Percentiles rank a stretch among this genome's conserved stretches.
These are phyloP conservation scores for Penicillium robsamsonii DNA, from an alignment of 495 filamentous ascomycete genomes.

Conservation along the genomic window DNA sequence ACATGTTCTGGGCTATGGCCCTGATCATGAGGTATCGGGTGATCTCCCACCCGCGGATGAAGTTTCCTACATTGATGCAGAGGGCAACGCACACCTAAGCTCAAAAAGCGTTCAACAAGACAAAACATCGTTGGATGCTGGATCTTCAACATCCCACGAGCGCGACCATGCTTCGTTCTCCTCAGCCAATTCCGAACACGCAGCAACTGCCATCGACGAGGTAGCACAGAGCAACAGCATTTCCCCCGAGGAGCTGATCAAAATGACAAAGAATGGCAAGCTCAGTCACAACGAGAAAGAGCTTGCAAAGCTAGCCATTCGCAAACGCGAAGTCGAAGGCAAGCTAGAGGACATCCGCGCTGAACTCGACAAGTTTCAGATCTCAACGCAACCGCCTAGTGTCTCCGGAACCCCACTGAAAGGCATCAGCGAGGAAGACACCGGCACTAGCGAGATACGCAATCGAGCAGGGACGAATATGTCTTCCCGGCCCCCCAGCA, in stretches of 20 bases:
- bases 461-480: constrained; percentile 49
- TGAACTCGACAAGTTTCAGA: constrained; percentile 41
- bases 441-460: constrained; percentile 35
- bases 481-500: constrained; percentile 61
- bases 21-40: constrained; percentile 25
- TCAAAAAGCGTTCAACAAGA: constrained; percentile 21
- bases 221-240: constrained; percentile 22
- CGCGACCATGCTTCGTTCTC: constrained; percentile 21
- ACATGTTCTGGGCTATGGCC: constrained; percentile 51
- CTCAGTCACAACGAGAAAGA: constrained; percentile 65
- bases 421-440: constrained; percentile 37
- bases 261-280: constrained; percentile 35
- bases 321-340: constrained; percentile 65
- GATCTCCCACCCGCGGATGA: constrained; percentile 23
- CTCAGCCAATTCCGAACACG: constrained; percentile 23
- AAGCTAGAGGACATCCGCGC: constrained; percentile 56
- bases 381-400: constrained; percentile 26
- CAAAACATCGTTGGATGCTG: background rate
- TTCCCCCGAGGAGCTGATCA: constrained; percentile 24
- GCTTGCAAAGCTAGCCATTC: constrained; percentile 68
- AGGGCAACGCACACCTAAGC: background rate
- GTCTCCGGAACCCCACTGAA: constrained; percentile 4
- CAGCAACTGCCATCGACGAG: constrained; percentile 21
- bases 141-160: background rate
- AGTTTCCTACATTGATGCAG: constrained; percentile 1